Base-by-base conservation (phyloP, 345 rosid genomes). In the Ceriops tagal region DNA sequence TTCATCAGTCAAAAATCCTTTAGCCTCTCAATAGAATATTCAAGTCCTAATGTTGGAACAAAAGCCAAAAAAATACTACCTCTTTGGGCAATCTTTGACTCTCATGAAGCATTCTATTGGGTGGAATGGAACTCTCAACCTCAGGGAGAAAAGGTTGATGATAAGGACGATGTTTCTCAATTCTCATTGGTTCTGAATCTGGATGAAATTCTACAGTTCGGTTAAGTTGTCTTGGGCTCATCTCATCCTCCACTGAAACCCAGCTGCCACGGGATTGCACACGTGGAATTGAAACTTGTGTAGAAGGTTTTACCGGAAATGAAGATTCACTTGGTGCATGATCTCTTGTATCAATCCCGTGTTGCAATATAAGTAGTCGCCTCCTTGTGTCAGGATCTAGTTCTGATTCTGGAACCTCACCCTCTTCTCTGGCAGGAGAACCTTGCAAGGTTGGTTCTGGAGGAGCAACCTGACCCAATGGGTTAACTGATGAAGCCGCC, bases 391-490 rank as follows among this genome's bases (percentile, higher is more conserved):
- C 92, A 37, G 98, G 99, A 85, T 96, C 99, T 77, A 96, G 73
- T 78, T 96, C 99, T 63, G 99, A 92, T 82, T 90, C 98, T 49
- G 96, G 98, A 58, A 92, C 97, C 83, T 96, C 99, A 53, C 99
- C 99, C 79, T 96, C 99, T 85, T 92, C 99, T 76, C 98, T 87
- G 59, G 90, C 97, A 55, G 96, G 99, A 73, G 99, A 96, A 82
- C 79, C 83, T 71, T 86, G 97, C 86, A 89, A 78, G 81, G 83
- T 90, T 73, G 82, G 81, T 71, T 96, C 98, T 61, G 86, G 72
- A 59, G 80, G 78, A 62, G 61, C 70, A 74, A 81, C 82, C 71
- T 82, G 85, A 82, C 82, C 87, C 76, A 85, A 60, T 51, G 87
- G 87, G 72, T 87, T 90, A 77, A 81, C 77, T 71, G 79, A 62